These are phyloP conservation scores for Alternaria brassicicola DNA, from an alignment of 2,329 filamentous ascomycete genomes.

Conservation along the genomic window DNA sequence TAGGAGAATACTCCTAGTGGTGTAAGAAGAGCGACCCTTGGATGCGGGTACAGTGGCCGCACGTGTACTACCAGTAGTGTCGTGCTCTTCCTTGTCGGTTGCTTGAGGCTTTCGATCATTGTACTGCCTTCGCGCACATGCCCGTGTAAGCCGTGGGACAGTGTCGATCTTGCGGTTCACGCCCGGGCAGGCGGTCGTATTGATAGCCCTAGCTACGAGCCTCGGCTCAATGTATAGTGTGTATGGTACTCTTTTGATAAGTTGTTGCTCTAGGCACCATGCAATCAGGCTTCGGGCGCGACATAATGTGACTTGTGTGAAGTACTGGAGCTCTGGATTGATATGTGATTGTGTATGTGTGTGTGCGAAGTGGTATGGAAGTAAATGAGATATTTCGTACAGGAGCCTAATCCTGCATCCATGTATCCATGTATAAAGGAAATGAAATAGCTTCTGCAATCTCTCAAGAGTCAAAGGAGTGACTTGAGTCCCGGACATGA, in stretches of 20 bases:
- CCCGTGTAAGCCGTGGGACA: neutral
- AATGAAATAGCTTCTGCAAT: too few species aligned
- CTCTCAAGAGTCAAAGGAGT: too few species aligned
- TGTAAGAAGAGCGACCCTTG: neutral
- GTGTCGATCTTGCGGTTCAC: neutral
- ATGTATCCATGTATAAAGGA: too few species aligned
- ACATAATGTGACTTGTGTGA: neutral
- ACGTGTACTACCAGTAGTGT: neutral
- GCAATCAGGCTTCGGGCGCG: neutral
- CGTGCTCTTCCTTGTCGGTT: neutral
- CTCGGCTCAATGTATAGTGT: neutral
- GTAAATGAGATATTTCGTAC: neutral
- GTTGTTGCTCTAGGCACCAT: neutral
- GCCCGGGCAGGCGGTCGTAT: neutral
- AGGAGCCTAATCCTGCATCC: too few species aligned
- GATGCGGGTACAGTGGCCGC: neutral
- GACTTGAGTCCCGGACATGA: too few species aligned
- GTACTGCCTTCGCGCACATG: neutral
- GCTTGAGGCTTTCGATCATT: neutral
- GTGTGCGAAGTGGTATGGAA: neutral
- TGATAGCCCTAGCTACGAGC: neutral
- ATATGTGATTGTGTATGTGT: neutral
- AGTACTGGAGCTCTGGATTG: neutral
- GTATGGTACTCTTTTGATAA: neutral
- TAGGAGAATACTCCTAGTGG: neutral